phyloP scores from a whole-genome alignment of 1,284 basidiomycete genomes.

The Marasmius oreades region DNA sequence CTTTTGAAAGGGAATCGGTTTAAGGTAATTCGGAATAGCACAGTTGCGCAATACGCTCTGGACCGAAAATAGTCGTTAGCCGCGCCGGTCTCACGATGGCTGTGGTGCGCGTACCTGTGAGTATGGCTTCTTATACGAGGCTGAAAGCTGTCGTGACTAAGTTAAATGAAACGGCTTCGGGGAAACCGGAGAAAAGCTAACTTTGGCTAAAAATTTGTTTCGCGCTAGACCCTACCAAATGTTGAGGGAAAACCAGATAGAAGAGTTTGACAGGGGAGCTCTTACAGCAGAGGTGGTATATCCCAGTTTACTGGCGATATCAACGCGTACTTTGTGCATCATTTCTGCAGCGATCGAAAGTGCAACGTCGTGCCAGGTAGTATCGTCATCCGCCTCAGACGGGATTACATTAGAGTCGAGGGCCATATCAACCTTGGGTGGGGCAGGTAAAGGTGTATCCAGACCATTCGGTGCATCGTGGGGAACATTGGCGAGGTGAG shows the following conservation, averaged over 20 bases:
- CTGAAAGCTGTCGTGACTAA: constrained; percentile 57
- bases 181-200: constrained; percentile 27
- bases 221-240: constrained; percentile 75
- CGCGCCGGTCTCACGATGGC: constrained; percentile 5
- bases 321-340: constrained; percentile 73
- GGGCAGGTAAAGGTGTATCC: constrained; percentile 81
- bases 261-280: constrained; percentile 9
- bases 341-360: constrained; percentile 87
- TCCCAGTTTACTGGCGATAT: constrained; percentile 72
- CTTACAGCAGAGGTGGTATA: constrained; percentile 93
- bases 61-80: not conserved
- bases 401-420: constrained; percentile 71
- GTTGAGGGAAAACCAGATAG: not conserved
- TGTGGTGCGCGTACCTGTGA: constrained; percentile 54
- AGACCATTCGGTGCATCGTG: constrained; percentile 64
- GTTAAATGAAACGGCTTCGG: not conserved
- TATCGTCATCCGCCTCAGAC: constrained; percentile 33
- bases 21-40: constrained; percentile 82
- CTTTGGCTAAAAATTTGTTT: constrained; percentile 95
- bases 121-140: constrained; percentile 88
- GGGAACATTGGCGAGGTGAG: constrained; percentile 72
- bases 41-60: constrained; percentile 80
- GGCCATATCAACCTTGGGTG: constrained; percentile 70
- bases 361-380: constrained; percentile 90
- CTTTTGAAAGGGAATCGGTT: constrained; percentile 84